phyloP scores from a whole-genome alignment of 73 alveolate species.

The Stentor roeselii region DNA sequence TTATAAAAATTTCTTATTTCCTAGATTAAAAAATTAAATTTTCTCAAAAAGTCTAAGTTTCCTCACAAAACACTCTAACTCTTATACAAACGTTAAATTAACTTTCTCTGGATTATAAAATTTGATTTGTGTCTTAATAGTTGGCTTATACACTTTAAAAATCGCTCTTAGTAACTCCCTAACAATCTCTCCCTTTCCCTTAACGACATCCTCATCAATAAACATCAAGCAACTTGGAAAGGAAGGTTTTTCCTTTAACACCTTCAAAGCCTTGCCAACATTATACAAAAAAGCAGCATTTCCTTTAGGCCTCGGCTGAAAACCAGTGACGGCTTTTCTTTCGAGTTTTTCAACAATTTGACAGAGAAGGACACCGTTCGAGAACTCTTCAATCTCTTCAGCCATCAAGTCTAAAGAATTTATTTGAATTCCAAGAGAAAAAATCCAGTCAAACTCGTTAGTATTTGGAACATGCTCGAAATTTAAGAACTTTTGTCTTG shows the following conservation, averaged over 20 bases:
- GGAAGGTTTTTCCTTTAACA: conserved; percentile 3
- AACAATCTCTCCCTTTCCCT: not conserved
- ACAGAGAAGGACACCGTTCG: not conserved
- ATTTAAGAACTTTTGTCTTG: not conserved
- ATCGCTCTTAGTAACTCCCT: not conserved
- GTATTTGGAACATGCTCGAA: not conserved
- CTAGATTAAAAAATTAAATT: too few relatives aligned
- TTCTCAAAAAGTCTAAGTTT: too few relatives aligned
- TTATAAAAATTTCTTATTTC: too few relatives aligned
- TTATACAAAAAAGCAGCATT: not conserved
- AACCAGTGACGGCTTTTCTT: not conserved
- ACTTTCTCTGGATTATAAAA: not conserved
- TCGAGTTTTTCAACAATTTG: conserved; percentile 10
- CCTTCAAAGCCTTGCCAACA: conserved; percentile 1
- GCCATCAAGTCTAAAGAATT: not conserved
- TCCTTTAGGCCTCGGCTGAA: not conserved
- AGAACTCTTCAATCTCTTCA: not conserved
- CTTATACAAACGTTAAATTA: not conserved
- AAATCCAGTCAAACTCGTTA: not conserved
- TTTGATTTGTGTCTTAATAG: not conserved
- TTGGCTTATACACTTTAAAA: not conserved
- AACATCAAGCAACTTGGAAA: conserved; percentile 10
- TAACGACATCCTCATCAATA: conserved; percentile 11
- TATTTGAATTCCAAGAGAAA: not conserved
- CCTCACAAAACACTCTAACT: too few relatives aligned